Evolutionary conservation across 208 protist species (phyloP).

Genomic region (Trypanosoma scelopori): DNA sequence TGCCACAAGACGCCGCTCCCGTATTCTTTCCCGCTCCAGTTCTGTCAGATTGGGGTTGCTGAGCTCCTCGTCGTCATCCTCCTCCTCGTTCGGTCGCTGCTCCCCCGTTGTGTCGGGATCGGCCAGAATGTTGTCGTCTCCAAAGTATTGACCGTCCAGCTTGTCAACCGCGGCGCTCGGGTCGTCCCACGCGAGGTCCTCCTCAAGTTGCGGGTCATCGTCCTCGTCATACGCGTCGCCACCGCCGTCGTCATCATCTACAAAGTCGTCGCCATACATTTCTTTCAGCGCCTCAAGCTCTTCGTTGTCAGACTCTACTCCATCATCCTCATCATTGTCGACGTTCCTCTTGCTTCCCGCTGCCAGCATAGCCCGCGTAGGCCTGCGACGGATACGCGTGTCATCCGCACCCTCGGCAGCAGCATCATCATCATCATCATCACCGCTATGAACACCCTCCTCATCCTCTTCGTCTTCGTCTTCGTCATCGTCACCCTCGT

Average conservation of each 20-base stretch:
- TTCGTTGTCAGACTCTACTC: slow-evolving; percentile 39
- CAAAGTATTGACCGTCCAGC: slow-evolving; percentile 41
- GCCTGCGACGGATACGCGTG: slow-evolving; percentile 31
- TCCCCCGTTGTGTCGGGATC: slow-evolving; percentile 14
- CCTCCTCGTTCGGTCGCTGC: slow-evolving; percentile 19
- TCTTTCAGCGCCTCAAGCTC: slow-evolving; percentile 79
- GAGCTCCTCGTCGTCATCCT: slow-evolving; percentile 69
- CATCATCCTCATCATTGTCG: slow-evolving; percentile 37
- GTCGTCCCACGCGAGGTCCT: slow-evolving; percentile 65
- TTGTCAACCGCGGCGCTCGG: slow-evolving; percentile 43
- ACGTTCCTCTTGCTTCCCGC: slow-evolving; percentile 30
- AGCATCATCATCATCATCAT: slow-evolving; percentile 39
- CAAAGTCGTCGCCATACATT: slow-evolving; percentile 89
- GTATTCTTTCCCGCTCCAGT: slow-evolving; percentile 71
- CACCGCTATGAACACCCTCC: slow-evolving; percentile 36
- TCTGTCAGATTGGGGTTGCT: slow-evolving; percentile 62
- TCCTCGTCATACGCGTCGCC: slow-evolving; percentile 39
- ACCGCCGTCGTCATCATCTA: slow-evolving; percentile 55
- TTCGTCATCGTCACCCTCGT: slow-evolving; percentile 36
- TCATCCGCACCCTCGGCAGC: slow-evolving; percentile 39
- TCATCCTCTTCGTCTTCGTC: slow-evolving; percentile 39
- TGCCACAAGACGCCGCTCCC: slow-evolving; percentile 61
- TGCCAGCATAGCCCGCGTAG: slow-evolving; percentile 16
- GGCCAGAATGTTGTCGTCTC: slow-evolving; percentile 47
- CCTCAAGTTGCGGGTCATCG: slow-evolving; percentile 53